Evolutionary conservation across 1,139 yeast genomes (phyloP).

Genomic region (Scheffersomyces titani): DNA sequence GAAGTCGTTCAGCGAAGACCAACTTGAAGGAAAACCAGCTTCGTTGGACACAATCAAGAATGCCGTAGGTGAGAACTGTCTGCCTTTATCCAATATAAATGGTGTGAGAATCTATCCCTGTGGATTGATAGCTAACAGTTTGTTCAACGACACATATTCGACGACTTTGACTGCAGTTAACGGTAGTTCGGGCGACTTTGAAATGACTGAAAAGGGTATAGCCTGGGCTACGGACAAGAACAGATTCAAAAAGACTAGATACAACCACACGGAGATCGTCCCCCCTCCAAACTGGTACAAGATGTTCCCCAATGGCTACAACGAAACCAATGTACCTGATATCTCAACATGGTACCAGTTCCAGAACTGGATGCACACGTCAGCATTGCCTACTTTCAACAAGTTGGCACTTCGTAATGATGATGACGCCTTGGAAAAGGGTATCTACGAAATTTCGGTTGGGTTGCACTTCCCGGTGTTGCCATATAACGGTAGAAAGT

Average conservation of each 20-base stretch:
- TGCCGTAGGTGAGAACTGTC: constrained; percentile 80
- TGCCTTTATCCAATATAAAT: constrained; percentile 68
- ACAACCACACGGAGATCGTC: constrained; percentile 68
- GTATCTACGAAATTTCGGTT: constrained; percentile 69
- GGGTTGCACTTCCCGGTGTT: constrained; percentile 90
- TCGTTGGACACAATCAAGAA: constrained; percentile 57
- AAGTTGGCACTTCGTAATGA: constrained; percentile 84
- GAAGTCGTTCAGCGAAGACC: constrained; percentile 87
- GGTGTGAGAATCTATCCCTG: constrained; percentile 82
- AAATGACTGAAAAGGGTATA: constrained; percentile 68
- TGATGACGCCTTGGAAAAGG: constrained; percentile 56
- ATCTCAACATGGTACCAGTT: constrained; percentile 75
- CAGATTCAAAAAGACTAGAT: constrained; percentile 78
- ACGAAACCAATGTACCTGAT: constrained; percentile 81
- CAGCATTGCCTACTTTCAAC: constrained; percentile 84
- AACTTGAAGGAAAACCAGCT: constrained; percentile 75
- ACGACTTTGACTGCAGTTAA: constrained; percentile 53
- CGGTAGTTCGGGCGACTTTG: constrained; percentile 49
- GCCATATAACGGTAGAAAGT: constrained; percentile 80
- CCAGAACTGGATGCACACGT: constrained; percentile 98
- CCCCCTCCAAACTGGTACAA: constrained; percentile 97
- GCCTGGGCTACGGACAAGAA: constrained; percentile 85
- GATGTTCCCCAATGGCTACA: constrained; percentile 86
- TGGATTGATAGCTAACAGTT: constrained; percentile 91
- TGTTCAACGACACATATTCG: constrained; percentile 82